phyloP scores from a whole-genome alignment of 2,329 filamentous ascomycete species.

The Pezicula neosporulosa region DNA sequence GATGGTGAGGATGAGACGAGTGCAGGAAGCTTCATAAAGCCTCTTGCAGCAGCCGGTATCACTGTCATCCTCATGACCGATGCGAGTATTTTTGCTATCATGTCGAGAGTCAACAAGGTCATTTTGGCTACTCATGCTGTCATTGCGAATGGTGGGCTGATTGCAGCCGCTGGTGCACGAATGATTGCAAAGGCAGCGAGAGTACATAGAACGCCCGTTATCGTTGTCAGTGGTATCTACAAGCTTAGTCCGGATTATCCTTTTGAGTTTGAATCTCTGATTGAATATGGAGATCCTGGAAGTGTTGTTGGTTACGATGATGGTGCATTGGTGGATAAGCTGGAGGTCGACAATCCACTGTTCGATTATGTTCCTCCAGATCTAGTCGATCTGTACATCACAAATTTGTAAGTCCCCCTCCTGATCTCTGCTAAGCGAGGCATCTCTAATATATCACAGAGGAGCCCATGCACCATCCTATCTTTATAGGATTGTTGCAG shows the following conservation, averaged over 20 bases:
- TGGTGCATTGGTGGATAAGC: slow-evolving; percentile 71
- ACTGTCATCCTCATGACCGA: slow-evolving; percentile 82
- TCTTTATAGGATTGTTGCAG: slow-evolving; percentile 68
- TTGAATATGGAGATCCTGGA: slow-evolving; percentile 82
- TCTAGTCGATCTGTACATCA: slow-evolving; percentile 77
- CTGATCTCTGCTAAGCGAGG: slow-evolving; percentile 16
- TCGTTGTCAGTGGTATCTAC: slow-evolving; percentile 88
- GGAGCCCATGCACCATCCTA: slow-evolving; percentile 68
- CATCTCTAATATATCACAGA: slow-evolving; percentile 32
- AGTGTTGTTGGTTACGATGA: slow-evolving; percentile 76
- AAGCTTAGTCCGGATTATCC: slow-evolving; percentile 89
- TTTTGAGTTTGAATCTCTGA: slow-evolving; percentile 74
- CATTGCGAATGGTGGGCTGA: slow-evolving; percentile 80
- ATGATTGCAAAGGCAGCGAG: slow-evolving; percentile 83
- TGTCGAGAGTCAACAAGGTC: slow-evolving; percentile 94
- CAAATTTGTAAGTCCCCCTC: slow-evolving; percentile 63
- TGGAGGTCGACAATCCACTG: slow-evolving; percentile 74
- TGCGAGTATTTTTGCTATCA: slow-evolving; percentile 84
- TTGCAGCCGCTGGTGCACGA: slow-evolving; percentile 80
- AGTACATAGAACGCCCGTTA: slow-evolving; percentile 77
- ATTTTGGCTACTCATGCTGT: slow-evolving; percentile 86
- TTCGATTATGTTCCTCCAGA: slow-evolving; percentile 81
- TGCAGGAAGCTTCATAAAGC: slow-evolving; percentile 64
- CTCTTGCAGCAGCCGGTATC: slow-evolving; percentile 73
- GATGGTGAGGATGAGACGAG: slow-evolving; percentile 32